A percentile compares a stretch with the other conserved stretches of the same genome.
phyloP scores from a whole-genome alignment of 257 asterid species.

The Gentiana macrophylla region DNA sequence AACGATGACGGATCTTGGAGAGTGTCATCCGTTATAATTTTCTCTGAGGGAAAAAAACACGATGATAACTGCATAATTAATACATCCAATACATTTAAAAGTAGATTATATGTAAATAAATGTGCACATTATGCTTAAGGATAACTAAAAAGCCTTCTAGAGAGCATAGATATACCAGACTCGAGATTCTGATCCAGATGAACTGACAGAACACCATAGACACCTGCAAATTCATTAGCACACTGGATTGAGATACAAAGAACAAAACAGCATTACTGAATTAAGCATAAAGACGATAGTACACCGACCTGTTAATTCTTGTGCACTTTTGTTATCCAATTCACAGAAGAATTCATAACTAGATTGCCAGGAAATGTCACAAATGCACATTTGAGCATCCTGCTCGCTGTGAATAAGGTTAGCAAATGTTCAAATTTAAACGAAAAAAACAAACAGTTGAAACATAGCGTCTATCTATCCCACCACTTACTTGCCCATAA shows the following conservation, averaged over 20 bases:
- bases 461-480: slow-evolving; percentile 3
- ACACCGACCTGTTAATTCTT: slow-evolving; percentile 64
- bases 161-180: slow-evolving; percentile 23
- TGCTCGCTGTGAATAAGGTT: slow-evolving; percentile 42
- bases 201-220: slow-evolving; percentile 71
- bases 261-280: slow-evolving; percentile 4
- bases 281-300: not conserved
- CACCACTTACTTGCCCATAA: slow-evolving; percentile 73
- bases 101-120: not conserved
- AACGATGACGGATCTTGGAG: slow-evolving; percentile 29
- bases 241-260: not conserved
- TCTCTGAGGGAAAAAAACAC: slow-evolving; percentile 22
- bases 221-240: slow-evolving; percentile 30
- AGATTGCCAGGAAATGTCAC: slow-evolving; percentile 65
- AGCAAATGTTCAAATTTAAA: slow-evolving; percentile 8
- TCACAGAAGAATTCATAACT: slow-evolving; percentile 83
- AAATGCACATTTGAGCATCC: slow-evolving; percentile 95
- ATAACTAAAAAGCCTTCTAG: not conserved
- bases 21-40: slow-evolving; percentile 11
- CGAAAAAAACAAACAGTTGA: not conserved
- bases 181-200: slow-evolving; percentile 51
- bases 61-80: not conserved
- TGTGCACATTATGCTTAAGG: not conserved
- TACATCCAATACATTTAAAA: not conserved
- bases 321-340: slow-evolving; percentile 65